Base-by-base conservation (phyloP, 371 early-diverging fungal genomes). In the Mortierella sp. region DNA sequence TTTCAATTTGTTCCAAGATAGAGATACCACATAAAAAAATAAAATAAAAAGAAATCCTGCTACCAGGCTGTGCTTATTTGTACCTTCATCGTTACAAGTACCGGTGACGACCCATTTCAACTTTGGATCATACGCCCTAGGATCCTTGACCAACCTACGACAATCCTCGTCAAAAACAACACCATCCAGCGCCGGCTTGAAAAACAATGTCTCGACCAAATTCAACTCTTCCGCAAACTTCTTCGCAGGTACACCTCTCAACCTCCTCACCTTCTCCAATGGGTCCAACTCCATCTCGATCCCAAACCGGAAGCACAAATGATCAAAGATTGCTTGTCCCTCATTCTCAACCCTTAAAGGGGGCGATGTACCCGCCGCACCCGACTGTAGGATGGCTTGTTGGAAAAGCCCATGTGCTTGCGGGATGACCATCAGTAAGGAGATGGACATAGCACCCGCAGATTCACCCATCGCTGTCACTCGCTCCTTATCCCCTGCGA, bases 401-500 rank as follows among this genome's bases (percentile, higher is more conserved):
- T 70, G 44, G 70, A 88, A 85, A 13, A 85, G 73, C 0, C 80
- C 79, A 14, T 75, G 72, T 14, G 50, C 50, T 9, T 74, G 45
- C 1, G 65, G 78, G 34, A 78, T 52, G 34, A 60, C 8, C 47
- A 82, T 52, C 34, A 80, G 71, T 8, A 52, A 48, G 50, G 76
- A 76, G 28, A 90, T 73, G 9, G 86, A 78, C 5, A 55, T 45
- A 19, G 88, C 88, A 19, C 92, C 92, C 21, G 89, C 90, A 26
- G 84, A 81, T 65, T 92, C 77, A 1, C 92, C 92, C 52, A 77
- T 83, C 42, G 84, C 63, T 0, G 91, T 92, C 13, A 91, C 84
- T 28, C 68, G 44, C 14, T 28, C 72, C 0, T 88, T 74, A 52
- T 91, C 88, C 1, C 92, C 92, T 3, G 88, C 88, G 71, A 92